Evolutionary conservation across 805 yeast species (phyloP), one percentile per base, ranked within the genome.

Genomic region (Suhomyces vadensis): DNA sequence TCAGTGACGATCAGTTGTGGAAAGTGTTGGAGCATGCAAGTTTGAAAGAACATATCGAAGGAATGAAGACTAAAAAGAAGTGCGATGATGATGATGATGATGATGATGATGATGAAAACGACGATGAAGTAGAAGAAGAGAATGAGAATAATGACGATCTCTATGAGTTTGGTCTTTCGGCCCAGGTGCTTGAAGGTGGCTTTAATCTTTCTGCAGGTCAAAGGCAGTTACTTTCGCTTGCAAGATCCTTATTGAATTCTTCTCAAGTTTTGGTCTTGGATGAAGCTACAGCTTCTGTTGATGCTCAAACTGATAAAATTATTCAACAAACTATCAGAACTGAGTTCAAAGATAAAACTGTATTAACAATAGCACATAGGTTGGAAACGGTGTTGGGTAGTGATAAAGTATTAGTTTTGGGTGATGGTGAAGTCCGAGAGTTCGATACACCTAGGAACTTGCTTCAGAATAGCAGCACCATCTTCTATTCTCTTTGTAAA

Each of bases 241-340:
- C 63, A 1, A 47, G 64, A 21, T 60, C 64, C 3, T 44, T 60
- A 5, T 41, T 60, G 24, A 56, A 53, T 31, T 37, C 42, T 6
- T 47, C 55, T n/a, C 52, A 46, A 31, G 46, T 51, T 6, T 43
- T 48, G 49, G 43, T 60, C 43, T 46, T 60, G 20, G 64, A 60
- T 40, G 64, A 60, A 33, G 64, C 64, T 9, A 60, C 64, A 3
- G 71, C 69, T 4, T 71, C 77, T 54, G 74, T 39, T 38, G 65
- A 60, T 39, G 57, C 58, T 2, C 63, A 60, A 39, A 60, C 65
- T 1, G 65, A 60, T 42, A 57, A 56, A 26, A 49, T 57, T n/a
- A 56, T 60, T 35, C 65, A 60, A 35, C 53, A 48, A 27, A 59
- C 65, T 1, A 60, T 60, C 26, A 49, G 64, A 11, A 19, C 43